Conservation (phyloP, 140 eudicot genomes). For the Erigeron philadelphicus region DNA sequence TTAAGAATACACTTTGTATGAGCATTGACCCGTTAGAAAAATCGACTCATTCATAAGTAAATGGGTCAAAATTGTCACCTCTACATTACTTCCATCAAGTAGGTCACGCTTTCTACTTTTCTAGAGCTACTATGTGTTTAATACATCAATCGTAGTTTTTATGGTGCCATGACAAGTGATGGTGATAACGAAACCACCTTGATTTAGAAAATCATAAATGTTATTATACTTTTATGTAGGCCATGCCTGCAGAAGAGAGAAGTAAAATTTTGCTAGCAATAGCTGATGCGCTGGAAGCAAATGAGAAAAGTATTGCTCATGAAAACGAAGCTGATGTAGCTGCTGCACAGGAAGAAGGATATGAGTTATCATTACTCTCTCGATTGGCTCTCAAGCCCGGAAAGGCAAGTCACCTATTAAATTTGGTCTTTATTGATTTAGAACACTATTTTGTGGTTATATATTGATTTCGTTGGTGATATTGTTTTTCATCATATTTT, state of each 20-base stretch:
- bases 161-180: neutral
- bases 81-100: neutral
- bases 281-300: slow-evolving; percentile 88
- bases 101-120: neutral
- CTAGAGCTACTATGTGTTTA: neutral
- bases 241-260: slow-evolving; percentile 78
- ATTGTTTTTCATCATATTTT: neutral
- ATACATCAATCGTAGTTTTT: neutral
- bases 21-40: neutral
- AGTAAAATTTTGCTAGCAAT: slow-evolving; percentile 61
- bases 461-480: neutral
- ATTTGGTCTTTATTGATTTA: slow-evolving; percentile 10
- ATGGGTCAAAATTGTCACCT: neutral
- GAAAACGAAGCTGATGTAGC: slow-evolving; percentile 89
- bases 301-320: slow-evolving; percentile 50
- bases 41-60: neutral
- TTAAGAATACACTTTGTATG: neutral
- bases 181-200: neutral
- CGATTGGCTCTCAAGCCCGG: slow-evolving; percentile 74
- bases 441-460: neutral
- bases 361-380: slow-evolving; percentile 64
- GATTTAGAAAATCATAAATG: slow-evolving; percentile 1
- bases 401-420: slow-evolving; percentile 50
- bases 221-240: slow-evolving; percentile 41
- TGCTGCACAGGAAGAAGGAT: slow-evolving; percentile 66